Percentiles rank a stretch among this genome's conserved stretches.
These are phyloP conservation scores for Solanum sejunctum DNA, from an alignment of 257 asterid species.

Conservation along the genomic window DNA sequence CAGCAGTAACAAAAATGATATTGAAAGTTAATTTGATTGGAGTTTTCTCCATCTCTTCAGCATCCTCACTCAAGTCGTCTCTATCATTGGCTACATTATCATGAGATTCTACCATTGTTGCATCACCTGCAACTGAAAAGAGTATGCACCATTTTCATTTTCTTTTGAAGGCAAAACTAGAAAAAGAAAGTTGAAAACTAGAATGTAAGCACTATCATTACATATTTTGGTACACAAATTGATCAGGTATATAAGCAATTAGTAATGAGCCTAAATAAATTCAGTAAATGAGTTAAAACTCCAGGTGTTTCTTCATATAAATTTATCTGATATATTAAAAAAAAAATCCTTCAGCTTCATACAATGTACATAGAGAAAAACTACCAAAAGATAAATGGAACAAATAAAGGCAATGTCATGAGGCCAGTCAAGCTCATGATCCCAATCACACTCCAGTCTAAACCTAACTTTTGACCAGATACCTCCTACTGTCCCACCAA, in stretches of 20 bases:
- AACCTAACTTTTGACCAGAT: background rate
- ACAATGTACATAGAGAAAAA: background rate
- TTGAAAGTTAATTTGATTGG: conserved; percentile 25
- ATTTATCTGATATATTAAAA: background rate
- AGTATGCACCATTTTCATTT: background rate
- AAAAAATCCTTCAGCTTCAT: background rate
- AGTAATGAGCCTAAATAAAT: background rate
- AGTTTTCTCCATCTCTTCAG: conserved; percentile 13
- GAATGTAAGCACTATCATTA: background rate
- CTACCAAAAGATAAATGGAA: background rate
- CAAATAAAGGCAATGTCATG: background rate
- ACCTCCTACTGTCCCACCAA: background rate
- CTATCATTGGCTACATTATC: conserved; percentile 12
- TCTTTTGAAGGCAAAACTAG: background rate
- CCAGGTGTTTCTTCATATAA: background rate
- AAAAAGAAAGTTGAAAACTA: background rate
- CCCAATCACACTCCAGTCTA: background rate
- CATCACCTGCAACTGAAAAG: conserved; percentile 25
- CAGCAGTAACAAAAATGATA: conserved; percentile 68
- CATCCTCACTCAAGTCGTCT: conserved; percentile 18
- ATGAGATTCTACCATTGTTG: conserved; percentile 20
- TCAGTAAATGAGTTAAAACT: background rate
- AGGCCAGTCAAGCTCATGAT: background rate
- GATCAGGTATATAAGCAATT: background rate
- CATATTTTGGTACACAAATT: background rate